Base-by-base conservation (phyloP, 305 asterid species). In the Solanum aculeatissimum region DNA sequence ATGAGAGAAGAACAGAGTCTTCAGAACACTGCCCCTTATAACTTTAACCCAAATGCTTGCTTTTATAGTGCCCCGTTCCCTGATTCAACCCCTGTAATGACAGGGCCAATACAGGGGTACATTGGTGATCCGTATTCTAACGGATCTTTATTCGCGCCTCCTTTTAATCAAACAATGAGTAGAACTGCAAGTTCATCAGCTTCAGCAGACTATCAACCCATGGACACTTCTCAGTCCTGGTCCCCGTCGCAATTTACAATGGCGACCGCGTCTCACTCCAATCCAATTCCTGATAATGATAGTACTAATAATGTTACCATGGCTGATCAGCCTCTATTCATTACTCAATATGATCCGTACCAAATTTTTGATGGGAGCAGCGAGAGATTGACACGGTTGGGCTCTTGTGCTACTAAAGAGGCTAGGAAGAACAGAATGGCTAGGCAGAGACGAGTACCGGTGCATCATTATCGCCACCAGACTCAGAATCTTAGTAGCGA, bases 341-440 rank as follows among this genome's bases (percentile, higher is more conserved):
- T 14, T 66, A 11, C 74, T 42, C 86, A 84, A 7, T 86, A 85
- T 42, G 54, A 42, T 80, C 93, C 91, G 0, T 92, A 91, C 86
- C 97, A 85, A 65, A 49, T 89, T 49, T 86, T 60, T 29, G 94
- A 89, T 60, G 88, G 88, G 4, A 87, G 84, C 40, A 93, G 93
- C 18, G 94, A 93, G 47, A 87, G 89, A 58, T n/a, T 86, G 75
- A 83, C 89, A 83, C 89, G 93, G 58, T 80, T 89, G 82, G 97
- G 98, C 18, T 78, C 94, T 55, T 91, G 95, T 3, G 98, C 95
- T 0, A 94, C 98, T 10, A 97, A 91, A 84, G 99, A 95, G 85
- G 98, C 99, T 0, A 80, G 99, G 87, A 95, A 95, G 95, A 97
- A 45, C 63, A 88, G 99, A 86, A 97, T 97, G 98, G 98, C 98